Base-by-base conservation (phyloP, 1,139 yeast species). In the Candida neerlandica region DNA sequence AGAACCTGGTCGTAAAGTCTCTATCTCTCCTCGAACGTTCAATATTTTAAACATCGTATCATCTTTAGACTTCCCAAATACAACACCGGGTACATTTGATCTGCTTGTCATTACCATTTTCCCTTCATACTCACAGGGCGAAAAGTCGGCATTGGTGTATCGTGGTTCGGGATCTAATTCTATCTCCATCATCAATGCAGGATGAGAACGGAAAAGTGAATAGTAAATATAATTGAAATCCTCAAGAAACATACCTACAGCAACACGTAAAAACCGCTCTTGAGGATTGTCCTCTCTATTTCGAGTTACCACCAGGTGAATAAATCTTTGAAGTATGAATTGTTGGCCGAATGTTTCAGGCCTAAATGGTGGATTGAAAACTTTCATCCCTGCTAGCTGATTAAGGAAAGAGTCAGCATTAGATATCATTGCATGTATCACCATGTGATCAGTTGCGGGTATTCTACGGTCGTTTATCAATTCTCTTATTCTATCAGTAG, bases 41-140 rank as follows among this genome's bases (percentile, higher is more conserved):
- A 37, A 21, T 14, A 44, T 40, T 5, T 40, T 21, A 27, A 16
- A 45, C 29, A 41, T 16, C 6, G 9, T 38, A 14, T 15, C 32
- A 26, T 27, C 29, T 2, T 14, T 16, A 3, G 10, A 21, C 5
- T n/a, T n/a, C 21, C 16, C 33, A 29, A 29, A 12, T 23, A 16
- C 15, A 18, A 51, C 27, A 1, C 41, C 48, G 4, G 45, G 39
- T 12, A 26, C 21, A 29, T 34, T 32, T 5, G 44, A 14, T 35
- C 53, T 43, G 2, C 26, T 43, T 4, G 38, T 41, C n/a, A 47
- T 15, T 4, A 51, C 48, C 10, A 51, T 32, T 4, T n/a, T 21
- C 2, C 53, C 53, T 15, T 39, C 26, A 16, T 38, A 18, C 15
- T 29, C 15, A 5, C 4, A 18, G 10, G 41, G 41, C 29, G 27